Percentiles rank a stretch among this genome's conserved stretches.
Conservation (phyloP, 805 yeast genomes). For the Komagataella phaffii region DNA sequence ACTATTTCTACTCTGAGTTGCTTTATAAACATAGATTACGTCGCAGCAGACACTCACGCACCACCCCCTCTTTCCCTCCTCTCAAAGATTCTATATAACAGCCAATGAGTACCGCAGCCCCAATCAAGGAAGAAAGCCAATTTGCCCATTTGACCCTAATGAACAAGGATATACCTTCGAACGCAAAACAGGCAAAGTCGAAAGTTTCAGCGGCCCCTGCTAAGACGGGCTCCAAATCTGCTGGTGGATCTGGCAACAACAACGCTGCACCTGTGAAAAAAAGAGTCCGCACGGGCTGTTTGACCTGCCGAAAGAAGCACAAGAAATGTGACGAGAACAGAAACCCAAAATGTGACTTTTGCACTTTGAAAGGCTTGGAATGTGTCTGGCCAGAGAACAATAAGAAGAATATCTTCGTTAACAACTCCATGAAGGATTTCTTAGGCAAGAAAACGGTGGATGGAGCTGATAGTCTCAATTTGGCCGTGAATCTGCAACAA, state of each 20-base stretch:
- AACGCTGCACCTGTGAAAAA: constrained; percentile 14
- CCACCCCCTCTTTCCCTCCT: not conserved
- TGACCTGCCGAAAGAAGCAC: constrained; percentile 36
- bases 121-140: not conserved
- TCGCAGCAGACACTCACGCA: not conserved
- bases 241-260: constrained; percentile 4
- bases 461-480: not conserved
- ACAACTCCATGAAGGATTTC: constrained; percentile 14
- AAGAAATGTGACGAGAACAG: constrained; percentile 38
- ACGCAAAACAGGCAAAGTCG: not conserved
- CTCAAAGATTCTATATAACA: not conserved
- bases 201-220: not conserved
- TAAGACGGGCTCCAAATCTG: not conserved
- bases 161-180: not conserved
- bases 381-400: constrained; percentile 23
- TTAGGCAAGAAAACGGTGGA: constrained; percentile 3
- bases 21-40: not conserved
- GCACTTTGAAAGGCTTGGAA: constrained; percentile 22
- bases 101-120: not conserved
- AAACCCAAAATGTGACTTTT: constrained; percentile 35
- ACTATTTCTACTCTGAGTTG: not conserved
- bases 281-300: constrained; percentile 26
- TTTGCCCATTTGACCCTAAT: not conserved
- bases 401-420: constrained; percentile 13
- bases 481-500: not conserved